Base-by-base conservation (phyloP, 805 yeast genomes). In the Yarrowia divulgata region DNA sequence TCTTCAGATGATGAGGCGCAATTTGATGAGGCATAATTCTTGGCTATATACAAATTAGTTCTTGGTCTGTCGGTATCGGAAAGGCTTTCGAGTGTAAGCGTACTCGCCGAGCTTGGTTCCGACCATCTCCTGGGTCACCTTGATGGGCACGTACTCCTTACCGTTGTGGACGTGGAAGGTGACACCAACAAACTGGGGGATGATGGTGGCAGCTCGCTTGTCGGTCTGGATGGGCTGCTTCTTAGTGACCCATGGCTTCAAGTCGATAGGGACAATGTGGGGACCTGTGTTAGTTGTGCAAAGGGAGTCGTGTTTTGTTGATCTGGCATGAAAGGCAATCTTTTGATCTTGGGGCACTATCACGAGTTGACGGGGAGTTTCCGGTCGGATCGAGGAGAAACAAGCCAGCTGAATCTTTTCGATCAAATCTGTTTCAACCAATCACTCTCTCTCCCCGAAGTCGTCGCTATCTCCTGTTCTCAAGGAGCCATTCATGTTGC, bases 81-180 rank as follows among this genome's bases (percentile, higher is more conserved):
- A 91, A 77, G 89, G 87, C 85, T 91, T 91, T 80, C 98, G 86
- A 1, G 99, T 95, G 68, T 93, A 91, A 1, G 97, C 97, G 82
- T 91, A 95, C 79, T 94, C 98, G 1, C 99, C 99, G 69, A 95
- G 81, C 77, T 94, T 95, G 73, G 88, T 86, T 19, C 99, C 99
- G 71, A 95, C 97, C 99, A 95, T 95, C 74, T 95, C 95, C 77
- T 95, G 98, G 9, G 90, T 86, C 23, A 95, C 85, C 73, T 89
- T 91, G 67, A 95, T 84, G 66, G 92, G 91, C 48, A 93, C 97
- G 77, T 93, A 95, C 74, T 92, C 97, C 77, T 90, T 91, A 37
- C 99, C 99, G 79, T 95, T 95, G 80, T 95, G 99, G 43, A 95
- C 91, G 79, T 95, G 97, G 79, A 95, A 95, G 74, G 88, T 90